Conservation (phyloP, 805 yeast species). For the Cyberlindnera suaveolens region DNA sequence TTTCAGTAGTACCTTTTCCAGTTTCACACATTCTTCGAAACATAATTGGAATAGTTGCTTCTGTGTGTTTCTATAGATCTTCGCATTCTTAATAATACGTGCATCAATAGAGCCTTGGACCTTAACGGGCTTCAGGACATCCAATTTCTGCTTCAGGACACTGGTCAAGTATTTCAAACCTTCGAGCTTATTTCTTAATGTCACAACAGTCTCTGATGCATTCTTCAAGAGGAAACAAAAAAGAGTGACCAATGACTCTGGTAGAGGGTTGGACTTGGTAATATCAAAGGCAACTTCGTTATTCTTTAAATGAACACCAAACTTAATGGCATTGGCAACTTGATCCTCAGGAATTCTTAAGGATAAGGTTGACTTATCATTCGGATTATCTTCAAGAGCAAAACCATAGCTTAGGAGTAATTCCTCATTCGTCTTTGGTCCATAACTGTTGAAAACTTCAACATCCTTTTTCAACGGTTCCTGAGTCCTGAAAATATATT, state of each 20-base stretch:
- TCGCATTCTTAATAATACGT: constrained; percentile 28
- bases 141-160: constrained; percentile 47
- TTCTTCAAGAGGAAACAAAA: constrained; percentile 50
- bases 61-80: constrained; percentile 44
- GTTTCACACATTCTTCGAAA: constrained; percentile 37
- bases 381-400: constrained; percentile 46
- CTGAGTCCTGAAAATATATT: constrained; percentile 38
- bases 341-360: constrained; percentile 40
- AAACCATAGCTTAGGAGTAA: constrained; percentile 80
- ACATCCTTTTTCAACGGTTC: constrained; percentile 27
- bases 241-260: constrained; percentile 41
- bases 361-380: constrained; percentile 54
- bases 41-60: constrained; percentile 37
- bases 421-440: constrained; percentile 83
- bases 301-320: constrained; percentile 36
- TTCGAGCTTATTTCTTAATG: constrained; percentile 52
- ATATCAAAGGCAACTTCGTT: constrained; percentile 35
- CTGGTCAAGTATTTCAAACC: constrained; percentile 50
- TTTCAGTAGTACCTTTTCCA: constrained; percentile 41
- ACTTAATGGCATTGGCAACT: constrained; percentile 25
- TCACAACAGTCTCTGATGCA: constrained; percentile 39
- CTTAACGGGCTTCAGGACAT: constrained; percentile 28
- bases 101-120: constrained; percentile 18
- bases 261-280: constrained; percentile 29
- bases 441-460: constrained; percentile 77